A percentile compares a stretch with the other conserved stretches of the same genome.
Conservation (phyloP, 345 rosid species). For the Raphanus raphanistrum region DNA sequence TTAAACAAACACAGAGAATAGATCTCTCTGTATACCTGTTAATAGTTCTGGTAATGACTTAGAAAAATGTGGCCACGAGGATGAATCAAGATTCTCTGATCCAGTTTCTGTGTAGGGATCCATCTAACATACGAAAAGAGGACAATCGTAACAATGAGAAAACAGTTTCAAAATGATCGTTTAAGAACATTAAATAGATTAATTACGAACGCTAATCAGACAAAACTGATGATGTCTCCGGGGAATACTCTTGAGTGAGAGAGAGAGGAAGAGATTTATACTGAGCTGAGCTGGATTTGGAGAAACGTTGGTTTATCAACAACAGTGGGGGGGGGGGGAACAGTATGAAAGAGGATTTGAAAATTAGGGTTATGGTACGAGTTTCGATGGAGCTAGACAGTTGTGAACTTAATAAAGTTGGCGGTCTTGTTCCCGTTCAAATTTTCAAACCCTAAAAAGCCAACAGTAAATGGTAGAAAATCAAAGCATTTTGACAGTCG, state of each 20-base stretch:
- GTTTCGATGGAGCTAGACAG: not conserved
- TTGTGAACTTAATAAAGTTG: not conserved
- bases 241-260: not conserved
- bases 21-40: constrained; percentile 42
- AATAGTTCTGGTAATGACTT: constrained; percentile 52
- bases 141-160: not conserved
- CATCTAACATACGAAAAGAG: constrained; percentile 22
- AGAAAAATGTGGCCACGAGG: constrained; percentile 43
- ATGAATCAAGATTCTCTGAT: constrained; percentile 17
- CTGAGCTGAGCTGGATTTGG: constrained; percentile 9
- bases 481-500: no score
- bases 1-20: not conserved
- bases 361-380: not conserved
- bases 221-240: not conserved
- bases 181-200: not conserved
- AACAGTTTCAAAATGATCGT: not conserved
- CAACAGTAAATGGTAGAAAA: not conserved
- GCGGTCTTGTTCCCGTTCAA: not conserved
- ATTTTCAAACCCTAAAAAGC: not conserved
- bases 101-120: constrained; percentile 14
- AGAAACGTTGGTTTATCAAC: not conserved
- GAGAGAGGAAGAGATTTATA: not conserved
- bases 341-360: constrained; percentile 4
- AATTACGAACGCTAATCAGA: constrained; percentile 2
- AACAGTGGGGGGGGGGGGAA: not conserved